These are phyloP conservation scores for Salix viminalis DNA, from an alignment of 345 rosid genomes.

Conservation along the genomic window DNA sequence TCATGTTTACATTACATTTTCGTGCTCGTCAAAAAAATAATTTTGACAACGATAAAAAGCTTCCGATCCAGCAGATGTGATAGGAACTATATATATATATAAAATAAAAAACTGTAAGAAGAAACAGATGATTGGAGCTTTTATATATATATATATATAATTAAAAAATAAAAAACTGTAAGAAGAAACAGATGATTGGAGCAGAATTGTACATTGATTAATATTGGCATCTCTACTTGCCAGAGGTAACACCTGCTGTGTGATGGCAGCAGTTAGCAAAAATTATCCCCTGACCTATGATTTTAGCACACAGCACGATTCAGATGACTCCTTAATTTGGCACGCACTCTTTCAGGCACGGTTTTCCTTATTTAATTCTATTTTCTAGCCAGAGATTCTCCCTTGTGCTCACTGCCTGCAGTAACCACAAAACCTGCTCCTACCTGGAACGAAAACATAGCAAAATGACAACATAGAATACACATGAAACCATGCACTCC, in stretches of 20 bases:
- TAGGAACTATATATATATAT: no score
- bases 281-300: neutral
- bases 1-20: no score
- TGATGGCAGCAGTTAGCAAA: slow-evolving; percentile 6
- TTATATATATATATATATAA: no score
- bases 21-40: no score
- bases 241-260: neutral
- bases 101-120: neutral
- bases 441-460: slow-evolving; percentile 41
- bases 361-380: slow-evolving; percentile 31
- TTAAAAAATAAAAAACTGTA: neutral
- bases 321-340: neutral
- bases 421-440: slow-evolving; percentile 78
- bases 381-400: slow-evolving; percentile 78
- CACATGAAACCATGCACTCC: neutral
- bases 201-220: neutral
- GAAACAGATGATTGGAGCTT: neutral
- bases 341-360: neutral
- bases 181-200: neutral
- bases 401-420: slow-evolving; percentile 67
- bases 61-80: no score
- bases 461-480: neutral
- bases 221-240: slow-evolving; percentile 1
- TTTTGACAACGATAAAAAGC: no score
- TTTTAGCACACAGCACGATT: neutral